Base-by-base conservation (phyloP, 306 rosid genomes). In the Potentilla sterilis region DNA sequence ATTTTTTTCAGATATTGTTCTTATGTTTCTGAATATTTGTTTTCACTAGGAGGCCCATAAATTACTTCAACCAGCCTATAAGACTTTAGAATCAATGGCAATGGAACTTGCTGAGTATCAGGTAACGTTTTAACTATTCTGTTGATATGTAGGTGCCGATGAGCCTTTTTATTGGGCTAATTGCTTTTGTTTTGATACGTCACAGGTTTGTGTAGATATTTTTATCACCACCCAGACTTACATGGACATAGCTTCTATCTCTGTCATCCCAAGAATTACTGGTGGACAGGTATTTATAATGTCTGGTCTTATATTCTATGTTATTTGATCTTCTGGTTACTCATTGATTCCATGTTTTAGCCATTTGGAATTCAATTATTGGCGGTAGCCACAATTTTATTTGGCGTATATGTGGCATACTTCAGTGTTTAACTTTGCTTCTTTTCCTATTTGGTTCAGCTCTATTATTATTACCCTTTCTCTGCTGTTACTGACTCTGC, bases 401-500 rank as follows among this genome's bases (percentile, higher is more conserved):
- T 63, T 14, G 9, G 14, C 10, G 49, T 6, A n/a, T 40, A n/a
- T n/a, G 40, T 40, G 49, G 70, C 70, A 6, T 35, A 51, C 66
- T 22, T 40, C 5, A 68, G 73, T 10, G 35, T 70, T 70, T 16
- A 6, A 78, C 41, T 41, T 28, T 51, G 47, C 21, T 9, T 61
- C 6, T 61, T 48, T 62, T 62, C n/a, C 28, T 46, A 41, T 21
- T 35, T 74, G 77, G 74, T 81, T 63, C 91, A 95, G 98, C 91
- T 95, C 70, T 90, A 92, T 83, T 90, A 92, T 78, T 95, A 95
- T 81, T 86, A 90, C 81, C 97, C 98, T 15, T 95, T 90, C 92
- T 95, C 98, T 24, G 96, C 92, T 57, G 87, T 95, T 83, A 84
- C 97, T 69, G 98, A 95, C 85, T 67, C 93, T 35, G 98, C 97